Evolutionary conservation across 441 rosid genomes (phyloP), one percentile per base, ranked within the genome.

Genomic region (Brassica balearica): DNA sequence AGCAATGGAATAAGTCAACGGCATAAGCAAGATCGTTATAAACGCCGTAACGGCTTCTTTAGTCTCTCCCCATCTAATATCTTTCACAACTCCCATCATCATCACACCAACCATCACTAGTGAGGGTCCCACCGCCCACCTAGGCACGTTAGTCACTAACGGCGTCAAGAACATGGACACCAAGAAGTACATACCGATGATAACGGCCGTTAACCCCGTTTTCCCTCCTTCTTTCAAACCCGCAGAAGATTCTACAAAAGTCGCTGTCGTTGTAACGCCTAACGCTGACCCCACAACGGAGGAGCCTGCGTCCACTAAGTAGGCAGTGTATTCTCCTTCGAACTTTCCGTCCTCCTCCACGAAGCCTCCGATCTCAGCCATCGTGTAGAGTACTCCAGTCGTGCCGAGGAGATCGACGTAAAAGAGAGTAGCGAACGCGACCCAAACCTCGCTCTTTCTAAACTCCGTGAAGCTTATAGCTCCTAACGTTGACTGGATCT

Each of bases 41-140:
- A 95, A 95, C 51, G 98, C 99, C 10, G 98, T 94, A 4, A 80
- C 90, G 1, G 93, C 96, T 68, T 90, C 92, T 73, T 85, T 90
- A 61, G 86, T 82, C 66, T 89, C 83, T 8, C 36, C 91, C 98
- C 97, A 91, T 6, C 88, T 70, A 3, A 95, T 86, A 23, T 88
- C 92, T 83, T 87, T 93, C 68, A 86, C 88, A 77, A 88, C 92
- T 82, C 85, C 89, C 91, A 90, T 93, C 98, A 89, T 93, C 93
- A 89, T 68, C 67, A 90, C 91, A 55, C 99, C 99, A 55, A 93
- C 97, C 73, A 88, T 82, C 14, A 92, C 90, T 9, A 95, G 73
- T 7, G 98, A 90, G 11, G 98, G 97, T 15, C 97, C 98, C 19
- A 91, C 85, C 1, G 98, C 98, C 99, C 98, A 95, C 5, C 91